Conservation (phyloP, 1,284 basidiomycete species). For the Ustilago xerochloae region DNA sequence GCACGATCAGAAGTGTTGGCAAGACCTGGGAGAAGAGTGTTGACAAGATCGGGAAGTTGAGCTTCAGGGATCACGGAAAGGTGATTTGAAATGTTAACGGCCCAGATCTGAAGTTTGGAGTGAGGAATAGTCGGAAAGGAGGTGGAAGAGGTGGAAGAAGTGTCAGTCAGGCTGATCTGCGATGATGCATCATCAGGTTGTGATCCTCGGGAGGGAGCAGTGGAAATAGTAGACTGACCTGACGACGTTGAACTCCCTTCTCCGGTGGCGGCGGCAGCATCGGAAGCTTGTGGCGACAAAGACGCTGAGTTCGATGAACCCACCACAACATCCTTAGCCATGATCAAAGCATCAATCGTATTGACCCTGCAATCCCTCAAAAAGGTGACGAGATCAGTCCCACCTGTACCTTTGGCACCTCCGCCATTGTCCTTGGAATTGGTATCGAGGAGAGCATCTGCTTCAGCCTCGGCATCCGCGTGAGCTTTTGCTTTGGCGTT, state of each 20-base stretch:
- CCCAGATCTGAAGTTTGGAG: conserved; percentile 45
- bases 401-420: conserved; percentile 61
- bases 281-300: neutral
- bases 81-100: conserved; percentile 46
- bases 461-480: conserved; percentile 19
- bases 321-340: conserved; percentile 22
- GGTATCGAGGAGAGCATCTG: conserved; percentile 31
- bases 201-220: neutral
- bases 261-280: neutral
- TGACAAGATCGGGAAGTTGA: conserved; percentile 4
- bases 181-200: neutral
- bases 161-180: conserved; percentile 18
- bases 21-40: conserved; percentile 16
- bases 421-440: conserved; percentile 26
- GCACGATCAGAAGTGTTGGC: conserved; percentile 22
- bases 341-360: conserved; percentile 57
- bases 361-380: conserved; percentile 60
- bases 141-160: neutral
- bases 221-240: conserved; percentile 41
- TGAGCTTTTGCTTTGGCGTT: conserved; percentile 15
- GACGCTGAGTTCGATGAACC: conserved; percentile 4
- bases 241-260: conserved; percentile 13
- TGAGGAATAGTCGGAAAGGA: neutral
- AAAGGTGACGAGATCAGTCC: conserved; percentile 63
- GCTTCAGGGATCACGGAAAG: neutral